phyloP scores from a whole-genome alignment of 2,329 filamentous ascomycete genomes.

The Penicillium oxalicum region DNA sequence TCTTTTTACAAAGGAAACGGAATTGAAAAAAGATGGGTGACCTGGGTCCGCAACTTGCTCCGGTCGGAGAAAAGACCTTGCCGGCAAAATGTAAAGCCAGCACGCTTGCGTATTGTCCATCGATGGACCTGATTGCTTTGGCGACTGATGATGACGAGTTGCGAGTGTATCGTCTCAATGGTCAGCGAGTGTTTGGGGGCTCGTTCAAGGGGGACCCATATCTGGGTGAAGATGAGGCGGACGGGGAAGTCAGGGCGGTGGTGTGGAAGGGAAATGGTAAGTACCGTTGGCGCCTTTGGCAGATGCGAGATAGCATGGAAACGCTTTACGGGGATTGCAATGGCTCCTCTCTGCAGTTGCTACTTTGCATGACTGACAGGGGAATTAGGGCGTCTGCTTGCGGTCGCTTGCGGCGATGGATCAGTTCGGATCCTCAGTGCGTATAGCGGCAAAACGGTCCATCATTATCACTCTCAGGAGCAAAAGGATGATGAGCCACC shows the following conservation, averaged over 20 bases:
- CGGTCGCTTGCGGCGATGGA: slow-evolving; percentile 78
- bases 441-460: slow-evolving; percentile 74
- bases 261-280: slow-evolving; percentile 65
- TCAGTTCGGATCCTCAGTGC: slow-evolving; percentile 69
- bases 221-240: slow-evolving; percentile 39
- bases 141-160: slow-evolving; percentile 63
- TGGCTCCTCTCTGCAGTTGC: no score
- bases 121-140: slow-evolving; percentile 73
- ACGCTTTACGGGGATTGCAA: no score
- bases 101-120: slow-evolving; percentile 69
- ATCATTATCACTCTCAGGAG: slow-evolving; percentile 52
- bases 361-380: not conserved
- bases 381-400: slow-evolving; percentile 57
- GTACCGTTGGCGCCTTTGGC: slow-evolving; percentile 15
- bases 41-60: slow-evolving; percentile 30
- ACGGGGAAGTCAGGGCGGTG: slow-evolving; percentile 41
- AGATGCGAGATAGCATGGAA: no score
- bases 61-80: slow-evolving; percentile 38
- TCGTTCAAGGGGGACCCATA: slow-evolving; percentile 36
- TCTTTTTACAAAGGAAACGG: not conserved
- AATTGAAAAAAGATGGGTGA: slow-evolving; percentile 16
- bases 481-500: slow-evolving; percentile 5
- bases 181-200: slow-evolving; percentile 59
- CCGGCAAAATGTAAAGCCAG: slow-evolving; percentile 39
- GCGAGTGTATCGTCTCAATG: slow-evolving; percentile 70